Evolutionary conservation across 192 early-diverging fungal species (phyloP), one percentile per base, ranked within the genome.

Genomic region (Spizellomyces punctatus): DNA sequence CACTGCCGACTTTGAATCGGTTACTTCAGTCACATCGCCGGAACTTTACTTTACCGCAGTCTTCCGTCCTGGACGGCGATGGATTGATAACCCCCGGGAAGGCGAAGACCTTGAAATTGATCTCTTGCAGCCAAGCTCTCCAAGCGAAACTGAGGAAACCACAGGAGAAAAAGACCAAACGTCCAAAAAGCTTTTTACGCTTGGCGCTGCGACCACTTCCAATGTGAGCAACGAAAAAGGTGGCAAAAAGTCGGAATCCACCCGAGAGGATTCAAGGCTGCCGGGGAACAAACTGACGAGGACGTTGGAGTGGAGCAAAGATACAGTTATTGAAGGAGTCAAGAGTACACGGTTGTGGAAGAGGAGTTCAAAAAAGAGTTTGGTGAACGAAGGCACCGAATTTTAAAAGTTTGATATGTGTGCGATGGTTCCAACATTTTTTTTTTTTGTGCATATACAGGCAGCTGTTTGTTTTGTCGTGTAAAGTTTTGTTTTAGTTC

Each of bases 231-330:
- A 58, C 63, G 12, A 10, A 3, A 46, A 64, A 21, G 44, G 44
- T 1, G 44, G 21, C 2, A n/a, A 46, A n/a, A 46, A 64, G 63
- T n/a, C 14, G 14, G 12, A 19, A 17, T 52, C 45, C 5, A 16
- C 45, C 50, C 62, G 54, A 59, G 67, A 75, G 41, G 60, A 69
- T 21, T 46, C 43, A 36, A 54, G 61, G 46, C 41, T 69, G 58
- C 42, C 50, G 8, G 67, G 67, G 4, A 75, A 64, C 49, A 69
- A 68, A 41, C 44, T 75, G 36, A 68, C 60, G 47, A 6, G 74
- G 60, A 70, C 67, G 4, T 42, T 75, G 47, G 66, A 69, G 67
- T 75, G 74, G 74, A 63, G 74, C n/a, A 75, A 75, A 56, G 74
- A 75, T 63, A 60, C 66, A 6, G 21, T 75, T 45, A 16, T 75